Evolutionary conservation across 305 asterid species (phyloP).

Genomic region (Solanum hybrid): DNA sequence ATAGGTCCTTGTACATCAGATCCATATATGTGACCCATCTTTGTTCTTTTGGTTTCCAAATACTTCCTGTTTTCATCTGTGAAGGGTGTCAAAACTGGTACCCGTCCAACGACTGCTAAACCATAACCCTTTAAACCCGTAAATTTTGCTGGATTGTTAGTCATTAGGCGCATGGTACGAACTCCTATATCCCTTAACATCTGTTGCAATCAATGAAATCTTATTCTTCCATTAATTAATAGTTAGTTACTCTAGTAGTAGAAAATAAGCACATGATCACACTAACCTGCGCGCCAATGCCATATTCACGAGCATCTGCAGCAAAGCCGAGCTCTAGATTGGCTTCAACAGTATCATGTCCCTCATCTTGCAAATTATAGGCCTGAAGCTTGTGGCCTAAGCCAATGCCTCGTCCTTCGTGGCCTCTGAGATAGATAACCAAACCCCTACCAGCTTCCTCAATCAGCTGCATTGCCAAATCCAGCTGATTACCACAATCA

Average conservation of each 20-base stretch:
- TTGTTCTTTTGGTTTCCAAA: slow-evolving; percentile 61
- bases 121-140: slow-evolving; percentile 72
- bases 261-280: neutral
- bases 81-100: slow-evolving; percentile 70
- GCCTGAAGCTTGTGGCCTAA: slow-evolving; percentile 80
- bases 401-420: slow-evolving; percentile 87
- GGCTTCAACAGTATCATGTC: slow-evolving; percentile 83
- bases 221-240: neutral
- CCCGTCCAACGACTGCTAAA: slow-evolving; percentile 68
- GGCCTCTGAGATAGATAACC: slow-evolving; percentile 71
- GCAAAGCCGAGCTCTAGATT: slow-evolving; percentile 77
- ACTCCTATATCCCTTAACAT: slow-evolving; percentile 72
- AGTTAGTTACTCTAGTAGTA: neutral
- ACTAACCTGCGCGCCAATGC: slow-evolving; percentile 76
- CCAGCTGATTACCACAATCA: slow-evolving; percentile 79
- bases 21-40: slow-evolving; percentile 81
- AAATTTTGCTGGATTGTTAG: slow-evolving; percentile 84
- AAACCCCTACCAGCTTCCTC: slow-evolving; percentile 72
- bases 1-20: slow-evolving; percentile 45
- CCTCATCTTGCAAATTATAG: slow-evolving; percentile 71
- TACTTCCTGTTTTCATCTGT: slow-evolving; percentile 73
- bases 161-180: slow-evolving; percentile 77
- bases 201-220: slow-evolving; percentile 22
- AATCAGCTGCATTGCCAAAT: slow-evolving; percentile 65
- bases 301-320: slow-evolving; percentile 75